Base-by-base conservation (phyloP, 805 yeast genomes). In the Ogataea methanolica region DNA sequence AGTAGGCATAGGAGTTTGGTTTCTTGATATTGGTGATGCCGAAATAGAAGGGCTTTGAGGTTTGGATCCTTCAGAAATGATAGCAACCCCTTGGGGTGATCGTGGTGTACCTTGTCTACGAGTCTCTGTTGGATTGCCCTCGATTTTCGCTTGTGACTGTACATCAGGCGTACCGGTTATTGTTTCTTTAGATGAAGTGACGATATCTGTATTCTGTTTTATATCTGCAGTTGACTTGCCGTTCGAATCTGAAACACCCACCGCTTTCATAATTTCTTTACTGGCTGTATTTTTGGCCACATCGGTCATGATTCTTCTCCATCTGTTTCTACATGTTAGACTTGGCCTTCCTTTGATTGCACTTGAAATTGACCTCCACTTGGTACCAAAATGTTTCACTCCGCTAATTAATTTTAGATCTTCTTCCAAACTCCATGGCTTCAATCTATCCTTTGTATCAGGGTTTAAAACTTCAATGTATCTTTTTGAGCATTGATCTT, bases 401-500 rank as follows among this genome's bases (percentile, higher is more conserved):
- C 80, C 75, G 40, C 74, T 72, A n/a, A 89, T 79, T 45, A 91
- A 69, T 48, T 69, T 66, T 36, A 85, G 65, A 62, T 91, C 97
- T 62, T 91, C 97, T 9, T 80, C 87, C 29, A 74, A 58, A 1
- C 80, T 70, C 98, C 98, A 91, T 2, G 85, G 82, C 55, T 88
- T 75, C 40, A 89, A 71, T 46, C 97, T 68, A 54, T 85, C 89
- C 50, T 81, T 80, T 9, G 90, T 85, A 26, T 71, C 74, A 6
- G 97, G 97, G 57, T 88, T 94, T 49, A 91, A 65, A 2, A 89
- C 96, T 59, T 91, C 97, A 15, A 83, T 80, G 62, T 88, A 91
- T 57, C 97, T 71, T 60, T 91, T 91, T 2, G 96, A 88, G 70
- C 98, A 91, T 69, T 91, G 97, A 65, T 90, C 97, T 59, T 90